Evolutionary conservation across 768 basidiomycete species (phyloP), one percentile per base, ranked within the genome.

Genomic region (Mycena latifolia): DNA sequence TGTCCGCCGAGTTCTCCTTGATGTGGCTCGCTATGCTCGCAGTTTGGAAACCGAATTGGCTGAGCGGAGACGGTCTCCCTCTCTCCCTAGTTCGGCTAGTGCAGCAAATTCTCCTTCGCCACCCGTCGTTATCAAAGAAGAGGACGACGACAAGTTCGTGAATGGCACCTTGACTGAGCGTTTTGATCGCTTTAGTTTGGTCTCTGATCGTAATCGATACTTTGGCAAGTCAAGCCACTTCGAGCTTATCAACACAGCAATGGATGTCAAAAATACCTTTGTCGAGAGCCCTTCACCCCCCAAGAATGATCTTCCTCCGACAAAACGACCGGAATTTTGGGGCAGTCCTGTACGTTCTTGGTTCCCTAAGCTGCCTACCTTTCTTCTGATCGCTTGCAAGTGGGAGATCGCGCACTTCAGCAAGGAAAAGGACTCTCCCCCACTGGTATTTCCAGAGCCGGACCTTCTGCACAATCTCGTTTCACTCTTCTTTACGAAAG

Each of bases 401-500:
- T 69, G 71, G 69, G 70, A 73, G 46, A 39, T 63, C 41, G 59
- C 62, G 11, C 60, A 63, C 12, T 53, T 67, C 25, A 27, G 45
- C n/a, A 25, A 29, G 10, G 37, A 41, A 39, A 63, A 66, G 12
- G 18, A 45, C 5, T 28, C 69, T n/a, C 67, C 74, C 2, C 52
- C 67, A 0, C 76, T 76, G 54, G 46, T 20, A n/a, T 84, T 82
- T 50, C 82, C 83, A 0, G 73, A 76, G 0, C 65, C 71, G 1
- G 81, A 83, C 31, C 76, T 91, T 35, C 77, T 80, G 9, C 58
- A 63, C 6, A 39, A 48, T 2, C 77, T 91, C 27, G 75, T 90
- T 55, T 77, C 86, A n/a, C 75, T 82, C 24, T 89, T 84, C 67
- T 91, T 91, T 70, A 55, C 58, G 0, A 55, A 77, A 29, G 43